Evolutionary conservation across 257 asterid genomes (phyloP).

Genomic region (Solanum megistacrolobum): DNA sequence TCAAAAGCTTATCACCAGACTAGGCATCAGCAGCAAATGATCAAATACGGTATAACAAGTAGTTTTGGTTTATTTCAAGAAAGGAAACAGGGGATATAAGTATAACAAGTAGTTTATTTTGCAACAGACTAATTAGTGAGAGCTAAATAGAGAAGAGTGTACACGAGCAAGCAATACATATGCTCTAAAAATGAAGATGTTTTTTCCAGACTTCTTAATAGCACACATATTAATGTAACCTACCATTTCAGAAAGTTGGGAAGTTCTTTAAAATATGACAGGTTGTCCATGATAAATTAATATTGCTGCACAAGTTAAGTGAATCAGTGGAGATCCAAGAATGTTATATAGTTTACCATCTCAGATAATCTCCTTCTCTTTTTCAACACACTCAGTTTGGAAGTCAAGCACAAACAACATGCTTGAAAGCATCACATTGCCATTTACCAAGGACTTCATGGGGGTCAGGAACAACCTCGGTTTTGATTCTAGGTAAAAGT

Average conservation of each 20-base stretch:
- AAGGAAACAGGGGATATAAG: neutral
- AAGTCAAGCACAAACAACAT: neutral
- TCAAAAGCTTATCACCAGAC: neutral
- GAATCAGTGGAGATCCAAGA: neutral
- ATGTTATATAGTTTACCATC: neutral
- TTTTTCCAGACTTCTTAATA: neutral
- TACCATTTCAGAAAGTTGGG: neutral
- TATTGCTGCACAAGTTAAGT: neutral
- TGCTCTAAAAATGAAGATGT: neutral
- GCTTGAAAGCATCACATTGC: neutral
- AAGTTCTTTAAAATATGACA: neutral
- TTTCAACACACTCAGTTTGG: neutral
- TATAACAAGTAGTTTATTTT: neutral
- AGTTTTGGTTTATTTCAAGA: neutral
- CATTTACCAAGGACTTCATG: neutral
- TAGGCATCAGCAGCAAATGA: neutral
- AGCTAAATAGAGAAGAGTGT: neutral
- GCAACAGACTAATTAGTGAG: neutral
- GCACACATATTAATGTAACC: neutral
- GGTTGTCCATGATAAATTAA: neutral
- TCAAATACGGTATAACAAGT: neutral
- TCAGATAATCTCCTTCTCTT: neutral
- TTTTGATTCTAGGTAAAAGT: neutral
- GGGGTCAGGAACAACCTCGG: neutral
- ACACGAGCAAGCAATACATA: neutral